Conservation (phyloP, 345 rosid species). For the Cardamine occulta region DNA sequence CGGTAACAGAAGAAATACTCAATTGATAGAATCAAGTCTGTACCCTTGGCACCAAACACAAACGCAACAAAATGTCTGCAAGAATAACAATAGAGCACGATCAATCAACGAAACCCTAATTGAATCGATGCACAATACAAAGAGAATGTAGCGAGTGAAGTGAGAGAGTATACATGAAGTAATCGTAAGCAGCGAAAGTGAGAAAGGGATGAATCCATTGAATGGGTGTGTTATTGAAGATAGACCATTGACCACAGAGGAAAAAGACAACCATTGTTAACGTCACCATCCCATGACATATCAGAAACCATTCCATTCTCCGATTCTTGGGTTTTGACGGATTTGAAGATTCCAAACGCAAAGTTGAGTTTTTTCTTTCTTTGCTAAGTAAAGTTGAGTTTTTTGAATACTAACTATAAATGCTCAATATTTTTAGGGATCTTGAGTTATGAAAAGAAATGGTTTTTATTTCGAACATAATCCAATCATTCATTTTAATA, state of each 20-base stretch:
- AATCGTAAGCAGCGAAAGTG: slow-evolving; percentile 81
- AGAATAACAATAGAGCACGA: slow-evolving; percentile 6
- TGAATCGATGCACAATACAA: too few species aligned
- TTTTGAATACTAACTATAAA: too few species aligned
- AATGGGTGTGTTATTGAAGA: slow-evolving; percentile 72
- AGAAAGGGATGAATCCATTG: slow-evolving; percentile 64
- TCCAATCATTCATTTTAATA: too few species aligned
- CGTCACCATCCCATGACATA: slow-evolving; percentile 67
- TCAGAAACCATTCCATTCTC: slow-evolving; percentile 74
- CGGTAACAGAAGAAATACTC: slow-evolving; percentile 73
- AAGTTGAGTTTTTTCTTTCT: background rate
- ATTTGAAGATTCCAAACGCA: background rate
- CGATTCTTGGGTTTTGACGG: slow-evolving; percentile 7
- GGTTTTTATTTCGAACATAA: too few species aligned
- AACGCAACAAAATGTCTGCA: slow-evolving; percentile 57
- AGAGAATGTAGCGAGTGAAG: background rate
- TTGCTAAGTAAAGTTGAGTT: too few species aligned
- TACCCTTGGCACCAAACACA: slow-evolving; percentile 60
- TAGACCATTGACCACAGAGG: slow-evolving; percentile 90
- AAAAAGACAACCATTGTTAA: slow-evolving; percentile 60
- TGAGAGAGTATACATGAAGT: slow-evolving; percentile 55
- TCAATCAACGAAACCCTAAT: slow-evolving; percentile 12
- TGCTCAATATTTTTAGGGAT: too few species aligned
- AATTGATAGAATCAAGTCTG: slow-evolving; percentile 51
- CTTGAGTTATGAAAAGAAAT: too few species aligned